phyloP scores from a whole-genome alignment of 805 yeast genomes.

The Starmera amethionina region DNA sequence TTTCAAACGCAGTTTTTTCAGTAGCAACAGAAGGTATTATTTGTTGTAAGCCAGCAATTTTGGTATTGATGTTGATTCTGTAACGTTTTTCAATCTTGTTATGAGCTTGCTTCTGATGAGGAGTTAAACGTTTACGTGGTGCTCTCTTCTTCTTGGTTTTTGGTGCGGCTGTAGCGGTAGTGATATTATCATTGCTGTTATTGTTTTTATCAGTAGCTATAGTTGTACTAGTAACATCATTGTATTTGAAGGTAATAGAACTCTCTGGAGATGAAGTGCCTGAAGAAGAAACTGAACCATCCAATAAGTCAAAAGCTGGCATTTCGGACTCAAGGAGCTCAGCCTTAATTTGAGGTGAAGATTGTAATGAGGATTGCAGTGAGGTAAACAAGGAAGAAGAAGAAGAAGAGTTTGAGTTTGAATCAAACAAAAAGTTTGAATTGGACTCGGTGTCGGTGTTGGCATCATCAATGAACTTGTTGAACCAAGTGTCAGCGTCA shows the following conservation, averaged over 20 bases:
- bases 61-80: constrained; percentile 62
- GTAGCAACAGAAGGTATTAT: constrained; percentile 59
- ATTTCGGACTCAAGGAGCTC: too few species aligned
- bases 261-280: too few species aligned
- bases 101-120: constrained; percentile 60
- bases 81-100: constrained; percentile 65
- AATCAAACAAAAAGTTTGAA: too few species aligned
- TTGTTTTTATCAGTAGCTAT: too few species aligned
- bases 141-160: constrained; percentile 35
- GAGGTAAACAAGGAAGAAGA: too few species aligned
- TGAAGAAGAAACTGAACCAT: too few species aligned
- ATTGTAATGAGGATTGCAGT: too few species aligned
- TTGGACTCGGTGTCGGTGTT: background rate
- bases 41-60: constrained; percentile 56
- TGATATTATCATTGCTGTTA: background rate
- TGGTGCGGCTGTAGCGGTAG: constrained; percentile 2
- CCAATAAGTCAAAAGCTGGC: too few species aligned
- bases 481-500: constrained; percentile 15
- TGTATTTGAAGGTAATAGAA: too few species aligned
- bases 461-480: constrained; percentile 6
- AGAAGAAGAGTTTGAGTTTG: too few species aligned
- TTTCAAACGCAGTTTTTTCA: constrained; percentile 55
- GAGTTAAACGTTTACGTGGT: constrained; percentile 44
- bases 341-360: too few species aligned
- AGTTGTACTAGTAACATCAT: too few species aligned